These are phyloP conservation scores for Coemansia sp. DNA, from an alignment of 192 early-diverging fungal species.

Conservation along the genomic window DNA sequence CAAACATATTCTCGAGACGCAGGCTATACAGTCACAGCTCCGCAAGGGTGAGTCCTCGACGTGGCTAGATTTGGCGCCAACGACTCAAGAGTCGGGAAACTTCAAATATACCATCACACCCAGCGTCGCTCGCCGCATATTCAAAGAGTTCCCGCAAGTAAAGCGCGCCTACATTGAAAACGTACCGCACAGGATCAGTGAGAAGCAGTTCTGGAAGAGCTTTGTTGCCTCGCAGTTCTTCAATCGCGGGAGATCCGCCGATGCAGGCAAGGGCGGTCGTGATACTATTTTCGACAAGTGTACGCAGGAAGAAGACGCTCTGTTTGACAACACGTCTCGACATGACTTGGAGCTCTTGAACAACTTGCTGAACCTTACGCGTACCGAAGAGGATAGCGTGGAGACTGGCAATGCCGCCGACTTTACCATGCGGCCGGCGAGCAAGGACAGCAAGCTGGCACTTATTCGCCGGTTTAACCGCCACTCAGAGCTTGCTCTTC, in stretches of 20 bases:
- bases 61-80: slow-evolving; percentile 69
- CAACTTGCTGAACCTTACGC: slow-evolving; percentile 77
- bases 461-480: slow-evolving; percentile 89
- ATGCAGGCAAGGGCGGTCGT: slow-evolving; percentile 39
- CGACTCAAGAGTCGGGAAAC: slow-evolving; percentile 74
- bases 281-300: slow-evolving; percentile 85
- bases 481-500: slow-evolving; percentile 81
- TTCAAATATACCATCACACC: slow-evolving; percentile 86
- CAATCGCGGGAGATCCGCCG: slow-evolving; percentile 71
- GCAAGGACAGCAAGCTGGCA: slow-evolving; percentile 65
- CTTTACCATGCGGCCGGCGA: slow-evolving; percentile 79
- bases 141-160: slow-evolving; percentile 87
- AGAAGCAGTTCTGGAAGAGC: slow-evolving; percentile 86
- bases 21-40: slow-evolving; percentile 69
- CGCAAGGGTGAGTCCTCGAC: slow-evolving; percentile 82
- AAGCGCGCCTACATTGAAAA: slow-evolving; percentile 79
- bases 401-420: slow-evolving; percentile 81
- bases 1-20: slow-evolving; percentile 72
- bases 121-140: slow-evolving; percentile 88
- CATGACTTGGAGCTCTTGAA: slow-evolving; percentile 64
- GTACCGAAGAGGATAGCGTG: slow-evolving; percentile 80
- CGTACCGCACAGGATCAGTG: slow-evolving; percentile 76
- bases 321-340: slow-evolving; percentile 45
- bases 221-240: slow-evolving; percentile 86
- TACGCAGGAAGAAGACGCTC: slow-evolving; percentile 76